Conservation (phyloP, 345 rosid genomes). For the Odontarrhena argentea region DNA sequence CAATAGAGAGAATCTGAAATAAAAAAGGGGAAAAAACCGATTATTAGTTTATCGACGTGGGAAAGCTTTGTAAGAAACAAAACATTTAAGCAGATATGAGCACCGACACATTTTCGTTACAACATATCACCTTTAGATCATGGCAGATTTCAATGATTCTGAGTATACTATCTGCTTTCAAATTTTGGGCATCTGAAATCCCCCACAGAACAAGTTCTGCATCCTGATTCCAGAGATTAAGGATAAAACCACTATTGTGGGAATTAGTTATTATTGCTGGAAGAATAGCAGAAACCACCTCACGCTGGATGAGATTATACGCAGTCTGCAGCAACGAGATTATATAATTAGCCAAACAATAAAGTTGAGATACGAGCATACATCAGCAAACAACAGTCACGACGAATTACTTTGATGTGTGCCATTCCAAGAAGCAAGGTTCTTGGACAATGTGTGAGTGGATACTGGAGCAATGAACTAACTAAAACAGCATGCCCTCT, state of each 20-base stretch:
- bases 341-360: slow-evolving; percentile 22
- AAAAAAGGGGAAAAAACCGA: background rate
- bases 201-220: slow-evolving; percentile 74
- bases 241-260: slow-evolving; percentile 55
- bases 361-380: slow-evolving; percentile 13
- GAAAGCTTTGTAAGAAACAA: slow-evolving; percentile 5
- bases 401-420: slow-evolving; percentile 62
- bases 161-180: slow-evolving; percentile 57
- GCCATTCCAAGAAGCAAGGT: slow-evolving; percentile 86
- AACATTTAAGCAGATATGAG: background rate
- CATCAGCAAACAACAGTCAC: slow-evolving; percentile 1
- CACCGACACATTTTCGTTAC: background rate
- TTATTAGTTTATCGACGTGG: slow-evolving; percentile 10
- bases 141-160: slow-evolving; percentile 74
- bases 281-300: slow-evolving; percentile 65
- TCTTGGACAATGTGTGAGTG: slow-evolving; percentile 82
- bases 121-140: slow-evolving; percentile 70
- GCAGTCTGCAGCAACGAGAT: slow-evolving; percentile 62
- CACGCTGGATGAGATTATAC: slow-evolving; percentile 76
- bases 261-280: slow-evolving; percentile 62
- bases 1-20: slow-evolving; percentile 68
- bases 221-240: slow-evolving; percentile 77
- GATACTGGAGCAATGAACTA: slow-evolving; percentile 70
- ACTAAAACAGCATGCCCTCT: slow-evolving; percentile 73
- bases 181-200: slow-evolving; percentile 55